These are phyloP conservation scores for Penicillium herquei DNA, from an alignment of 495 filamentous ascomycete species.

Conservation along the genomic window DNA sequence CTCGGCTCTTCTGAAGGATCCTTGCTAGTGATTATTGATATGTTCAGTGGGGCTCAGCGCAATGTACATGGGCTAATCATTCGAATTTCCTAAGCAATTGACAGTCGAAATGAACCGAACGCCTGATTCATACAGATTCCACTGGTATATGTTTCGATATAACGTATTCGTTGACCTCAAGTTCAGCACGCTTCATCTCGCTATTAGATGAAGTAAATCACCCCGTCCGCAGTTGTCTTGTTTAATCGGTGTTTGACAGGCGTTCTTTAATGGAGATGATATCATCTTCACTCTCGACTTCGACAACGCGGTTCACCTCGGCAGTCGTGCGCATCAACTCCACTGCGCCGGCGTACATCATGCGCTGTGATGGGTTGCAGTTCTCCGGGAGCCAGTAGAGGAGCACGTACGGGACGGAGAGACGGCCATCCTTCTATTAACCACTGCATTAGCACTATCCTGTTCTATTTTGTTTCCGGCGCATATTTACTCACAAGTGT, in stretches of 20 bases:
- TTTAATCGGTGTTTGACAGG: constrained; percentile 50
- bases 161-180: background rate
- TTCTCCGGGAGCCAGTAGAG: constrained; percentile 90
- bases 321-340: constrained; percentile 90
- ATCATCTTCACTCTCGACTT: constrained; percentile 74
- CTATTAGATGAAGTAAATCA: no score
- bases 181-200: no score
- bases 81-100: background rate
- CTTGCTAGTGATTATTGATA: background rate
- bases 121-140: constrained; percentile 9
- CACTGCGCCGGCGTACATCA: constrained; percentile 94
- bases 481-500: constrained; percentile 63
- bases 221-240: background rate
- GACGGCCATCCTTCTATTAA: constrained; percentile 56
- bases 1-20: background rate
- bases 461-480: background rate
- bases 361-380: constrained; percentile 76
- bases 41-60: background rate
- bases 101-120: constrained; percentile 1
- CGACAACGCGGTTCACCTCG: constrained; percentile 78
- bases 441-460: constrained; percentile 1
- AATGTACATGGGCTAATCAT: background rate
- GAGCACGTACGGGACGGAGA: constrained; percentile 82
- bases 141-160: background rate
- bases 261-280: constrained; percentile 70